Conservation (phyloP, 163 green algal species). For the Trebouxia gelatinosa region DNA sequence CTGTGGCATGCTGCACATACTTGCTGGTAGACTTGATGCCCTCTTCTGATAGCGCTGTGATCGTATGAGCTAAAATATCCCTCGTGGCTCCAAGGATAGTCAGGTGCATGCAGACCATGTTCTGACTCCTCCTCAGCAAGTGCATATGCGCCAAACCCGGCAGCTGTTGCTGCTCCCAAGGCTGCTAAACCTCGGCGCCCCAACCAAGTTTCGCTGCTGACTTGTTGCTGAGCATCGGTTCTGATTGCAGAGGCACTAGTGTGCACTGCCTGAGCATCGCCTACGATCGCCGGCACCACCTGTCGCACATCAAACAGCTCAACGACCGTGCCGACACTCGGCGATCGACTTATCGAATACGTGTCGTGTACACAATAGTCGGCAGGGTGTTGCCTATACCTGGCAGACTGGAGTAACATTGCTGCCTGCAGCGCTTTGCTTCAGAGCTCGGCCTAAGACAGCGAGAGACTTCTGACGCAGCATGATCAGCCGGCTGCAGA, state of each 20-base stretch:
- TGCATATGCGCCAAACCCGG: conserved; percentile 45
- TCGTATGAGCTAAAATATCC: conserved; percentile 92
- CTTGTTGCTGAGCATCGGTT: neutral
- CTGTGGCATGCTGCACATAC: conserved; percentile 98
- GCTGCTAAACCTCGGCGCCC: neutral
- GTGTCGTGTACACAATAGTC: too few relatives aligned
- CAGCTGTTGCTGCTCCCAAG: conserved; percentile 34
- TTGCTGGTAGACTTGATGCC: conserved; percentile 88
- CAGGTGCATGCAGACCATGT: conserved; percentile 82
- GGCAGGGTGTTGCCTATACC: too few relatives aligned
- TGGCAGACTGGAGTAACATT: neutral
- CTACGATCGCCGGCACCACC: too few relatives aligned
- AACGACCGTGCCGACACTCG: too few relatives aligned
- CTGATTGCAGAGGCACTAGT: conserved; percentile 5
- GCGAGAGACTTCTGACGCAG: conserved; percentile 18
- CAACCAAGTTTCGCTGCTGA: conserved; percentile 19
- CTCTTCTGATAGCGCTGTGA: conserved; percentile 81
- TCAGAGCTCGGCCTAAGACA: conserved; percentile 9
- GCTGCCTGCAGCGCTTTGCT: conserved; percentile 2
- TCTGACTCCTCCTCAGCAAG: conserved; percentile 85
- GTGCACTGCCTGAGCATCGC: conserved; percentile 10
- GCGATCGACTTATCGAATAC: too few relatives aligned
- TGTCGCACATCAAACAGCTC: too few relatives aligned
- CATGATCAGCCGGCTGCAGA: too few relatives aligned
- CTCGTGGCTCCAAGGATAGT: conserved; percentile 89